Evolutionary conservation across 2,329 filamentous ascomycete species (phyloP).

Genomic region (Fusarium tuaranense): DNA sequence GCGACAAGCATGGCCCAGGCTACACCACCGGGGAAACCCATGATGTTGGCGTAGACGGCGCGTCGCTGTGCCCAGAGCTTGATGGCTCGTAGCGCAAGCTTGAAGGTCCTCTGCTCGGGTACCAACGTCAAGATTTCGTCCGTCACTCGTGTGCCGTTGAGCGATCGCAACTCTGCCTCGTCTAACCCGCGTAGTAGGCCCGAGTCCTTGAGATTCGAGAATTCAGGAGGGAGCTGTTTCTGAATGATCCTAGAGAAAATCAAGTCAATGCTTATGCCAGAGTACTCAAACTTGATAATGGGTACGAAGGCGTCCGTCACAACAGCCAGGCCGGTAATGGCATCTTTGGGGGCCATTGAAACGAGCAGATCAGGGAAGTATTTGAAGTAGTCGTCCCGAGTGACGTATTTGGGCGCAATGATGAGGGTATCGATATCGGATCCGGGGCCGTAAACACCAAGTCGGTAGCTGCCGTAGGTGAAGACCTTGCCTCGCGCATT

Average conservation of each 20-base stretch:
- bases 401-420: slow-evolving; percentile 89
- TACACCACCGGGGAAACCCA: slow-evolving; percentile 95
- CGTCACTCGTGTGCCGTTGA: slow-evolving; percentile 95
- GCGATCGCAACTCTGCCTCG: slow-evolving; percentile 85
- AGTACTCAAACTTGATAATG: slow-evolving; percentile 96
- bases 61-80: slow-evolving; percentile 96
- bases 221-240: slow-evolving; percentile 74
- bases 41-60: slow-evolving; percentile 95
- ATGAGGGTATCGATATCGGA: slow-evolving; percentile 98
- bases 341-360: slow-evolving; percentile 79
- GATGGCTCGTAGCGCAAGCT: slow-evolving; percentile 88
- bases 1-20: slow-evolving; percentile 99
- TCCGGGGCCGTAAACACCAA: slow-evolving; percentile 93
- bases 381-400: slow-evolving; percentile 90
- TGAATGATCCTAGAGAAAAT: slow-evolving; percentile 85
- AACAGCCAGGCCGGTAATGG: slow-evolving; percentile 85
- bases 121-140: slow-evolving; percentile 92
- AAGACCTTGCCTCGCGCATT: slow-evolving; percentile 93
- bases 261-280: slow-evolving; percentile 92
- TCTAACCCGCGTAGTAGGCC: slow-evolving; percentile 87
- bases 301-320: slow-evolving; percentile 94
- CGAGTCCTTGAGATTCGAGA: slow-evolving; percentile 82
- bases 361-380: slow-evolving; percentile 85
- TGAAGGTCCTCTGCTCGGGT: slow-evolving; percentile 90
- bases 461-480: slow-evolving; percentile 93